Base-by-base conservation (phyloP, 2,329 filamentous ascomycete species). In the Xylaria sp. region DNA sequence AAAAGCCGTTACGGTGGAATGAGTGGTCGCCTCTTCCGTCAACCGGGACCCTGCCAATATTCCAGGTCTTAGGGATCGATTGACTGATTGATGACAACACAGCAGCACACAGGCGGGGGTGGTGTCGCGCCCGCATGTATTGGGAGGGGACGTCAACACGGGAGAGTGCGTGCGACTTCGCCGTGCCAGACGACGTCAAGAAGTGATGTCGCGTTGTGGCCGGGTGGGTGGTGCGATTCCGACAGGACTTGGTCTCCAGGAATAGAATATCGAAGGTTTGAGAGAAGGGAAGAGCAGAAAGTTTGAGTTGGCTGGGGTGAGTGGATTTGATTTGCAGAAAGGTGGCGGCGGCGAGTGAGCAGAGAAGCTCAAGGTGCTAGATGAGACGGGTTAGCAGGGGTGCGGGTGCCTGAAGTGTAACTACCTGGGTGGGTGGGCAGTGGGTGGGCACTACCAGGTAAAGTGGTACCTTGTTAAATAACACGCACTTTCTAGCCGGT, bases 61-160 rank as follows among this genome's bases (percentile, higher is more conserved):
- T 72, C 68, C 70, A 71, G 68, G 70, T 69, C 68, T 71, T 56
- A 63, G 68, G 68, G 44, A 63, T 56, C 66, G 69, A 69, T 67
- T 66, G 65, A 64, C 59, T 40, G 56, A 71, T 63, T 54, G 66
- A 69, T 67, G 64, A 69, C 69, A 71, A 63, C 69, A 64, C 69
- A 69, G 64, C 69, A 58, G 64, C 69, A 58, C 69, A 53, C 66
- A 62, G 64, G 69, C 59, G 69, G 68, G 62, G 68, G 54, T 38
- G 33, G 54, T 38, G 33, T 46, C 33, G 66, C 57, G 68, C 59
- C 63, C 63, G 66, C 54, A 63, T 58, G 59, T 46, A 57, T 40
- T 28, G 28, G 33, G 38, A 13, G 38, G 26, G 42, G 51, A 56
- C 20, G 59, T 62, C 64, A 59, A 65, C 63, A 67, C 64, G 63